These are phyloP conservation scores for Stagonosporopsis tanaceti DNA, from an alignment of 2,329 filamentous ascomycete genomes.

Conservation along the genomic window DNA sequence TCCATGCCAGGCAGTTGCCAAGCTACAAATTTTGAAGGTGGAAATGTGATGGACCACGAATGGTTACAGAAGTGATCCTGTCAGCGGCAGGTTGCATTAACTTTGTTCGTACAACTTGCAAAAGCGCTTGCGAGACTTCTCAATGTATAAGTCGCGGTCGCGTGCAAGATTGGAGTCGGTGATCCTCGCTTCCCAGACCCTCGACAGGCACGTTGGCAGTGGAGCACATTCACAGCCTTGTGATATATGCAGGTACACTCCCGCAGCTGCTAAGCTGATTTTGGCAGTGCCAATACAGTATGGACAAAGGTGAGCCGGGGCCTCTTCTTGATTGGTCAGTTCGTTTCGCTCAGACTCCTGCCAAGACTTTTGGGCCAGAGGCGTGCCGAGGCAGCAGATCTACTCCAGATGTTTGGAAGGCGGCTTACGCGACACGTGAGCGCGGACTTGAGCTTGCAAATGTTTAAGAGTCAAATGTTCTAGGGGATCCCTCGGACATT, in stretches of 20 bases:
- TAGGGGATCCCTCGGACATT: too few species aligned
- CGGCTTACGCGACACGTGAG: not conserved
- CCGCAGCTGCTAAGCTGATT: not conserved
- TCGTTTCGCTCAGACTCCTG: not conserved
- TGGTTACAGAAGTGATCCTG: not conserved
- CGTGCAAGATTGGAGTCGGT: too few species aligned
- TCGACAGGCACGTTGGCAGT: too few species aligned
- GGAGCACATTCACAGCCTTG: too few species aligned
- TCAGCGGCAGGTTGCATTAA: not conserved
- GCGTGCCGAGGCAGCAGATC: not conserved
- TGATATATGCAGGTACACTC: too few species aligned
- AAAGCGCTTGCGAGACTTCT: too few species aligned
- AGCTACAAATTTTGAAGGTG: not conserved
- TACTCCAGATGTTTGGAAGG: not conserved
- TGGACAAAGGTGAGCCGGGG: not conserved
- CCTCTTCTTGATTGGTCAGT: not conserved
- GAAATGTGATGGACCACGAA: not conserved
- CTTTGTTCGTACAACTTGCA: not conserved
- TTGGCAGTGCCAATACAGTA: not conserved
- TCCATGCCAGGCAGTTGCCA: slow-evolving; percentile 7
- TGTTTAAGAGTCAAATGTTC: too few species aligned
- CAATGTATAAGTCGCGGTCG: not conserved
- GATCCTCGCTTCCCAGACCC: too few species aligned
- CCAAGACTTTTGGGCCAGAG: not conserved
- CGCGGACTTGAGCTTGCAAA: not conserved